Evolutionary conservation across 2,329 filamentous ascomycete genomes (phyloP).

Genomic region (Paracorniculantispora psalliotae): DNA sequence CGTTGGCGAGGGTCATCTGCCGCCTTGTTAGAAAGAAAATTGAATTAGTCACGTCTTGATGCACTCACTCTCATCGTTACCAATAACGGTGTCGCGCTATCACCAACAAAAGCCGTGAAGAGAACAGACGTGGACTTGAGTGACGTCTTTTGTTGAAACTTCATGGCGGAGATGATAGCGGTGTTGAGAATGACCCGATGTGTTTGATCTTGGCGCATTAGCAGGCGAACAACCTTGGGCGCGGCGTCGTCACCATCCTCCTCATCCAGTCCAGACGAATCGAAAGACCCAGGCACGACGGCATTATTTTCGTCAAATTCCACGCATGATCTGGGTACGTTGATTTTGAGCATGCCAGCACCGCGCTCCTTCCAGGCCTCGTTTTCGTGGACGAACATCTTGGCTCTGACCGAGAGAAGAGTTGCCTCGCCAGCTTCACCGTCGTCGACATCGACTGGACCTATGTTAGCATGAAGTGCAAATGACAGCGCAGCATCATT

Average conservation of each 20-base stretch:
- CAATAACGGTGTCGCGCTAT: slow-evolving; percentile 49
- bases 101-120: slow-evolving; percentile 59
- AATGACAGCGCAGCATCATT: not conserved
- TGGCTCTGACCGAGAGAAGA: slow-evolving; percentile 70
- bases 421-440: slow-evolving; percentile 82
- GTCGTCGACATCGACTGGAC: slow-evolving; percentile 65
- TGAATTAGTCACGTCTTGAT: no score
- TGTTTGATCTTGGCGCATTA: slow-evolving; percentile 89
- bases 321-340: slow-evolving; percentile 58
- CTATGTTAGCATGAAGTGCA: slow-evolving; percentile 22
- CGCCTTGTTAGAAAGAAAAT: slow-evolving; percentile 7
- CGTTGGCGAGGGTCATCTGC: slow-evolving; percentile 50
- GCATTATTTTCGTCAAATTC: slow-evolving; percentile 49
- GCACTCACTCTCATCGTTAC: slow-evolving; percentile 56
- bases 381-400: slow-evolving; percentile 75
- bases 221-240: slow-evolving; percentile 58
- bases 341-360: slow-evolving; percentile 77
- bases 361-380: slow-evolving; percentile 85
- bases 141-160: slow-evolving; percentile 70
- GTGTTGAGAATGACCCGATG: slow-evolving; percentile 84
- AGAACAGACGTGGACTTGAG: slow-evolving; percentile 66
- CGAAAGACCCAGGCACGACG: slow-evolving; percentile 49
- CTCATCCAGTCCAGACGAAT: slow-evolving; percentile 47
- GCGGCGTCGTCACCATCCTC: slow-evolving; percentile 29
- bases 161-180: slow-evolving; percentile 70